Evolutionary conservation across 2,329 filamentous ascomycete genomes (phyloP), one percentile per base, ranked within the genome.

Genomic region (Onygenales sp.): DNA sequence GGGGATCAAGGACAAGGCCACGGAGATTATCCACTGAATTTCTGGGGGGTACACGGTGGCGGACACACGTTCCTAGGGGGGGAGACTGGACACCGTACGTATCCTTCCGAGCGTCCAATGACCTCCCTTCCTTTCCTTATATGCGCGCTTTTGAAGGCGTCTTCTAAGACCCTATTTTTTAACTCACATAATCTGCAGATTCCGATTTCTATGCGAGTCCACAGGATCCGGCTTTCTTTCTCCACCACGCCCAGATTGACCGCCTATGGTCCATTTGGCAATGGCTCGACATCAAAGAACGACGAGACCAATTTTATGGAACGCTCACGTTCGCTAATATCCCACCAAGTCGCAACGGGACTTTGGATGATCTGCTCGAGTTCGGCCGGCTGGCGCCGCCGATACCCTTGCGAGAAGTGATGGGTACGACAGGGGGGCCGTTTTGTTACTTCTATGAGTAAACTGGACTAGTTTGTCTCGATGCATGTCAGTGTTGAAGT

Each of bases 401-500:
- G 3, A 45, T 58, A 13, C 45, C 51, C 6, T 55, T 63, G 13
- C 14, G 54, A 7, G 58, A 64, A 6, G 36, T 60, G 21, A 56
- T 61, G 48, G 53, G 59, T 54, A 63, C 60, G 7, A 58, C 56
- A 27, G 56, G 50, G 9, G 61, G 61, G 1, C 62, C 62, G 0
- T 64, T 62, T 27, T 64, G 62, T 41, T 64, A 64, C 52, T 53
- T 62, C 41, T 64, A 64, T 48, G 51, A 56, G 44, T 59, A 32
- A 43, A n/a, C 35, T 11, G 17, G 43, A 21, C 14, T 35, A 43
- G n/a, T 35, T 45, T 31, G 21, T 50, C 21, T 31, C 14, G n/a
- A 5, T 9, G 7, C n/a, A 13, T 27, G 21, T 27, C 21, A 27
- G 21, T 27, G 5, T 3, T 27, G 21, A 27, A 27, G 21, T 27